phyloP scores from a whole-genome alignment of 2,329 filamentous ascomycete species.

The Thyridium curvatum region DNA sequence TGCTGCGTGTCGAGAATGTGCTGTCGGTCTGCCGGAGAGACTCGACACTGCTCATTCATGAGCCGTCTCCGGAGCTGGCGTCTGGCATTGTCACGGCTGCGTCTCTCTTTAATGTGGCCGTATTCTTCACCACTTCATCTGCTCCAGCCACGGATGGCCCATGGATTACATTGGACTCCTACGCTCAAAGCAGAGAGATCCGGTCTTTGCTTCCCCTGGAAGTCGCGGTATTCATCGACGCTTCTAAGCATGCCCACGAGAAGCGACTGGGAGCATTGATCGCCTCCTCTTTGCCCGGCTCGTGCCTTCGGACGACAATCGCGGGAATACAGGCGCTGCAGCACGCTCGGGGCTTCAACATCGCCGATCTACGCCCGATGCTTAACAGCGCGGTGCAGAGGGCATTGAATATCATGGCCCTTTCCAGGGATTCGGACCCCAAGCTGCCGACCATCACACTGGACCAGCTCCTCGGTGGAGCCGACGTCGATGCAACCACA shows the following conservation, averaged over 20 bases:
- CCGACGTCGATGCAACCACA: neutral
- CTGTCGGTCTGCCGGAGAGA: slow-evolving; percentile 2
- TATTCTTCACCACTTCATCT: slow-evolving; percentile 1
- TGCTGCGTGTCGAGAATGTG: slow-evolving; percentile 1
- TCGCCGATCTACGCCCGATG: neutral
- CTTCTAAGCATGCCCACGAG: neutral
- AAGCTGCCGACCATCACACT: neutral
- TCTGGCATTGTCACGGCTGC: neutral
- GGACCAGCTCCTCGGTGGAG: neutral
- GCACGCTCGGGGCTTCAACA: slow-evolving; percentile 1
- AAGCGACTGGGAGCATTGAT: slow-evolving; percentile 1
- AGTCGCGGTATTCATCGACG: neutral
- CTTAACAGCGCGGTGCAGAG: slow-evolving; percentile 1
- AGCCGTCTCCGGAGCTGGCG: slow-evolving; percentile 1
- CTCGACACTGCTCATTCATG: neutral
- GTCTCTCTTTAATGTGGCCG: neutral
- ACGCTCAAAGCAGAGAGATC: slow-evolving; percentile 1
- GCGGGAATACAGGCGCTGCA: neutral
- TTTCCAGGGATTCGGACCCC: neutral
- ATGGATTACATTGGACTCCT: neutral
- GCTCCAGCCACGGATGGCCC: neutral
- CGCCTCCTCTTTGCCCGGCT: slow-evolving; percentile 1
- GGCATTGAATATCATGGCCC: neutral
- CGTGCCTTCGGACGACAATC: slow-evolving; percentile 1
- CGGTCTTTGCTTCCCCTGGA: neutral